Conservation (phyloP, 2,329 filamentous ascomycete genomes). For the Colletotrichum plurivorum region DNA sequence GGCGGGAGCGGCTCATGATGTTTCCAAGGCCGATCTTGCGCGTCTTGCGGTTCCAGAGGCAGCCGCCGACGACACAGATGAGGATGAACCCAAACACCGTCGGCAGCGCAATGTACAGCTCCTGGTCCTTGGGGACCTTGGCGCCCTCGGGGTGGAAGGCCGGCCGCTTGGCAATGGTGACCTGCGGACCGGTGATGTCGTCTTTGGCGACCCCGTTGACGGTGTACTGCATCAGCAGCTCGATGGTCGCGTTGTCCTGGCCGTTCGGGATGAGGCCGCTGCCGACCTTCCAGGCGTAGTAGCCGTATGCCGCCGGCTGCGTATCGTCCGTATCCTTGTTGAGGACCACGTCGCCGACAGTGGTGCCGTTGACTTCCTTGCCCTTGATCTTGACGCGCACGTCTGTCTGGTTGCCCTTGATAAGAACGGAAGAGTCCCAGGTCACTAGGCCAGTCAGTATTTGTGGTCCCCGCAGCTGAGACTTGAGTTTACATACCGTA, state of each 20-base stretch:
- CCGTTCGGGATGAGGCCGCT: conserved; percentile 44
- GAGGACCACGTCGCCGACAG: conserved; percentile 42
- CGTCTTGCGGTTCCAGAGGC: conserved; percentile 67
- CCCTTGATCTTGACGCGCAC: conserved; percentile 50
- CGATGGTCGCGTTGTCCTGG: conserved; percentile 48
- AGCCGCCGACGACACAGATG: conserved; percentile 67
- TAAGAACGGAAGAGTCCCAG: conserved; percentile 69
- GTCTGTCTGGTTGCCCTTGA: conserved; percentile 54
- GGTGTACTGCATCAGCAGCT: conserved; percentile 47
- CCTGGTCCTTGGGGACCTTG: conserved; percentile 54
- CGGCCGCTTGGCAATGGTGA: conserved; percentile 56
- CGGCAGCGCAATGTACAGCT: conserved; percentile 68
- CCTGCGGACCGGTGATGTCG: conserved; percentile 56
- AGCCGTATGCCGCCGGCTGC: conserved; percentile 47
- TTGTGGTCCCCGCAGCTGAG: neutral
- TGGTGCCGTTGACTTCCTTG: conserved; percentile 57
- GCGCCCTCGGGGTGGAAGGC: conserved; percentile 49
- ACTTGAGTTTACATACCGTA: conserved; percentile 58
- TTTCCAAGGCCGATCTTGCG: conserved; percentile 66
- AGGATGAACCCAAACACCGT: conserved; percentile 62
- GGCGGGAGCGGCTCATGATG: conserved; percentile 62
- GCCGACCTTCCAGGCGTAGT: conserved; percentile 47
- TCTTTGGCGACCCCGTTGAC: conserved; percentile 52
- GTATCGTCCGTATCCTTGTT: conserved; percentile 29
- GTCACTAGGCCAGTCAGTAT: conserved; percentile 59